Percentiles rank a stretch among this genome's conserved stretches.
phyloP scores from a whole-genome alignment of 768 basidiomycete species.

The Tremella yokohamensis region DNA sequence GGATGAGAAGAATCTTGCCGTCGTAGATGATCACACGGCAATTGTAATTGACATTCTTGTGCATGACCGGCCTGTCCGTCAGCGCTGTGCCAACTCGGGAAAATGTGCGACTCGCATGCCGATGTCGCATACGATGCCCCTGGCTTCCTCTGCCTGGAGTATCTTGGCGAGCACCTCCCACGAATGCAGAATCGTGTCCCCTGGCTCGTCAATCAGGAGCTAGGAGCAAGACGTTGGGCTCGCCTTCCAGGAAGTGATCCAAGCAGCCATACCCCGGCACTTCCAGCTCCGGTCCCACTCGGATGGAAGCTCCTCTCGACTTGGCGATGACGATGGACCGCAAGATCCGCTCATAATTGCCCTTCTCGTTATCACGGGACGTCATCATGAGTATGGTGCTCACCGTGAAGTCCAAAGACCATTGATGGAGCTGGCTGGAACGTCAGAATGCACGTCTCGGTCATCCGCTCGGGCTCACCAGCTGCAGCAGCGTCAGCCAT shows the following conservation, averaged over 20 bases:
- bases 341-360: slow-evolving; percentile 87
- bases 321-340: slow-evolving; percentile 85
- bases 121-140: slow-evolving; percentile 90
- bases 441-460: neutral
- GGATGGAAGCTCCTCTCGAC: slow-evolving; percentile 74
- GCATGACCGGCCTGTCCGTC: slow-evolving; percentile 76
- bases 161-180: slow-evolving; percentile 97
- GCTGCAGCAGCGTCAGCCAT: slow-evolving; percentile 13
- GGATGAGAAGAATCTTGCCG: slow-evolving; percentile 82
- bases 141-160: slow-evolving; percentile 68
- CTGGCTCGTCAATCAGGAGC: slow-evolving; percentile 53
- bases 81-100: neutral
- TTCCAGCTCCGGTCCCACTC: slow-evolving; percentile 96
- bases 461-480: slow-evolving; percentile 13
- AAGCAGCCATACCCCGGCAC: slow-evolving; percentile 98
- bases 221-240: slow-evolving; percentile 1
- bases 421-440: slow-evolving; percentile 68
- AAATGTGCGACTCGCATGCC: slow-evolving; percentile 70
- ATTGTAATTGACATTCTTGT: slow-evolving; percentile 98
- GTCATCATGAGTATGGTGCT: slow-evolving; percentile 16
- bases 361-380: slow-evolving; percentile 55
- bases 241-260: slow-evolving; percentile 96
- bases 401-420: slow-evolving; percentile 93
- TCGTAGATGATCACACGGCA: slow-evolving; percentile 86
- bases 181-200: slow-evolving; percentile 91